These are phyloP conservation scores for Penicillium glabrum DNA, from an alignment of 2,329 filamentous ascomycete genomes.

Conservation along the genomic window DNA sequence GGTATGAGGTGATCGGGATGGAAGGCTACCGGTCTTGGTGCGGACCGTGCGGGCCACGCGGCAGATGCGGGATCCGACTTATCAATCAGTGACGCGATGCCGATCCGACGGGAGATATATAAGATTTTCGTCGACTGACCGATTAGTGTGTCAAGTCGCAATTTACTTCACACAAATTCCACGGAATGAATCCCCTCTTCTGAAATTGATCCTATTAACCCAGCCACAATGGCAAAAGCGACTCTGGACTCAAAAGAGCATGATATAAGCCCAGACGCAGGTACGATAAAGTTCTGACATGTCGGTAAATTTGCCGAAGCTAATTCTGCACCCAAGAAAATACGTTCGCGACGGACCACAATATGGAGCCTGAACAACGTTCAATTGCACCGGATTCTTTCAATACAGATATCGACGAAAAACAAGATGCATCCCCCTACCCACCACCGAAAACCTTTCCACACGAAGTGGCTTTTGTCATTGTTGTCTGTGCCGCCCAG, in stretches of 20 bases:
- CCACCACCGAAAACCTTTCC: slow-evolving; percentile 12
- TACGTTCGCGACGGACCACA: not conserved
- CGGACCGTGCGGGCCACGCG: slow-evolving; percentile 9
- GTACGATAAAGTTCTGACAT: not conserved
- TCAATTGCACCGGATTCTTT: not conserved
- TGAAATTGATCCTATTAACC: not conserved
- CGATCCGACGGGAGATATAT: not conserved
- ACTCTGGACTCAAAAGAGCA: not conserved
- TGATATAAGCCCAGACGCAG: not conserved
- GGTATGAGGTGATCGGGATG: not conserved
- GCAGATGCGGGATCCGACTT: slow-evolving; percentile 1
- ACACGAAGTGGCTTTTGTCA: slow-evolving; percentile 30
- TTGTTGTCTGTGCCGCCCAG: slow-evolving; percentile 33
- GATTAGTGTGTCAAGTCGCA: not conserved
- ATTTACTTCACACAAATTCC: not conserved
- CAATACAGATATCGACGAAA: slow-evolving; percentile 6
- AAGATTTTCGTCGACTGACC: not conserved
- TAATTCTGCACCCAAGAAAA: not conserved
- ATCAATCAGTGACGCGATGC: slow-evolving; percentile 8
- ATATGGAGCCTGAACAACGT: not conserved
- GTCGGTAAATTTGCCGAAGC: not conserved
- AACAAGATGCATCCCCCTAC: slow-evolving; percentile 3
- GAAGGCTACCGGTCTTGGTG: not conserved
- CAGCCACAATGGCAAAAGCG: not conserved
- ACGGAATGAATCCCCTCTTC: not conserved